Base-by-base conservation (phyloP, 139 green algal genomes). In the Astrephomene gubernaculifera region DNA sequence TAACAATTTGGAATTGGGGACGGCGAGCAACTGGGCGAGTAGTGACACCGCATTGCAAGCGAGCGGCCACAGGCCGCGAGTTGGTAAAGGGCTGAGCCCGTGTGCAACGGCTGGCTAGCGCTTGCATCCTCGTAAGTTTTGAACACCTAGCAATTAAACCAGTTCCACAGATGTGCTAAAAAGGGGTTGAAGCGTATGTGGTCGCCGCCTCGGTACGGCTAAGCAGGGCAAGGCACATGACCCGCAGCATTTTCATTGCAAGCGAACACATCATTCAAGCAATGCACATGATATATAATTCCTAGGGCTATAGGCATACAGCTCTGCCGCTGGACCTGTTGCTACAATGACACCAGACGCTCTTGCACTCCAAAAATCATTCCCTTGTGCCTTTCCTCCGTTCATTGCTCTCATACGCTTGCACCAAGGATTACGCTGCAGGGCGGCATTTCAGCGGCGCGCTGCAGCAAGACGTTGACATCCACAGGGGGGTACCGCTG, bases 401-500 rank as follows among this genome's bases (percentile, higher is more conserved):
- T n/a, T 17, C 49, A 57, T 12, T 57, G 49, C 49, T 17, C 49
- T 25, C 12, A 80, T 1, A 81, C 81, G 25, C 36, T 57, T 41
- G 57, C 9, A 10, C 78, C 85, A 10, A 86, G 70, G 27, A 87
- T 25, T 12, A 35, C 33, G 4, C 31, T 61, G 80, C 72, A 85
- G 12, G 87, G 54, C 25, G 87, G 78, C 71, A 89, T 70, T 0
- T 38, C 9, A 6, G 87, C 78, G 29, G 86, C 86, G 4, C 68
- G 36, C 49, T 68, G 2, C 53, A 92, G 86, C 49, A 90, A 45
- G 19, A 79, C 65, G 31, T 81, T 83, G 33, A 90, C 61, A 65
- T 90, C 86, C 0, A 89, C 89, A 0, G 80, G 75, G 0, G 94
- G 93, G 91, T 96, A 99, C 24, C 89, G 90, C 83, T 99, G 97